Evolutionary conservation across 1,284 basidiomycete species (phyloP), one percentile per base, ranked within the genome.

Genomic region (Apiotrichum porosum): DNA sequence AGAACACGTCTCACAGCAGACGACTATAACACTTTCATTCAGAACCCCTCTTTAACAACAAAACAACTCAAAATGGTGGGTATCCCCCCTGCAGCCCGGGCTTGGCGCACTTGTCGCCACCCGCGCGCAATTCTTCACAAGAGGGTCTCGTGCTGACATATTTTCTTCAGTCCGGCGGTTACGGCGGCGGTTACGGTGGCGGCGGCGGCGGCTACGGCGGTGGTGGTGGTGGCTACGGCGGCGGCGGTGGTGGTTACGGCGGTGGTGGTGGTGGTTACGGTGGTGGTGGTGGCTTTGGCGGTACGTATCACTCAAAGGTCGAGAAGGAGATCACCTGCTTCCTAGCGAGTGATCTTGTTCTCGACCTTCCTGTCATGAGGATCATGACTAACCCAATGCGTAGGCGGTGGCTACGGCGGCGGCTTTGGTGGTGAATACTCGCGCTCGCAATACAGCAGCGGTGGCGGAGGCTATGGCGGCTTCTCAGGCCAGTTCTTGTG

Each of bases 211-310:
- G 58, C 37, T 56, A 45, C 39, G 61, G 63, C 37, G 51, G 56
- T 26, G 62, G 60, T 44, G 57, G 55, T 35, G 59, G 60, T 28
- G 48, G 47, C 23, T 53, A 54, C 36, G 56, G 59, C 21, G 60
- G 61, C 37, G 63, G 61, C 31, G 60, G 64, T 18, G 58, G 59
- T 26, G 47, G 47, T 30, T 58, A 58, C 40, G 62, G 66, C 51
- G 61, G 62, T 19, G 62, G 63, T 37, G 51, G 54, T 31, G 48
- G 76, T 4, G 75, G 76, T 75, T n/a, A n/a, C n/a, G n/a, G n/a
- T n/a, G n/a, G n/a, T n/a, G n/a, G 76, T 33, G 75, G 77, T 9
- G 73, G 78, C 13, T 77, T 79, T 10, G 58, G 57, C 44, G 48
- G 46, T n/a, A n/a, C n/a, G n/a, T n/a, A n/a, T n/a, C n/a, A n/a